These are phyloP conservation scores for Trichosporon sp. DNA, from an alignment of 1,284 basidiomycete species.

Conservation along the genomic window DNA sequence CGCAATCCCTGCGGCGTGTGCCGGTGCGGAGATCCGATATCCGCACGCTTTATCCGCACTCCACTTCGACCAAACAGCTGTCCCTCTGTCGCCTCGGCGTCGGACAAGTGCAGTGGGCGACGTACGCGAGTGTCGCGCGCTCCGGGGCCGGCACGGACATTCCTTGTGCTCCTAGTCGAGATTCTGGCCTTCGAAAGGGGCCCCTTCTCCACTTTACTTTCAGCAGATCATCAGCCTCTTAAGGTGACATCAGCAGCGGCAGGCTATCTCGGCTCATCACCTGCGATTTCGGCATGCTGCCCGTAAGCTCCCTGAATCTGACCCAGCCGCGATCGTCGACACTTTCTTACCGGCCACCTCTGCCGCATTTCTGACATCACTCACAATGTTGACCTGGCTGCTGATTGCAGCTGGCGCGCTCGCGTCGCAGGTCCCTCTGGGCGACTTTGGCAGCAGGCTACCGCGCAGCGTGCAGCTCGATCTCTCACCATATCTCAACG, in stretches of 20 bases:
- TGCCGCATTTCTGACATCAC: background rate
- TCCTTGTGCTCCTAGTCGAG: background rate
- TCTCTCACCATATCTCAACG: conserved; percentile 8
- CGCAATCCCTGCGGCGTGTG: background rate
- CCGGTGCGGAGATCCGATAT: background rate
- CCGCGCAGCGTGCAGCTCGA: conserved; percentile 23
- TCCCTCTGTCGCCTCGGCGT: background rate
- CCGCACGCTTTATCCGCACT: background rate
- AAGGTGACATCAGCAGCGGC: background rate
- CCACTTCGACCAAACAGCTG: background rate
- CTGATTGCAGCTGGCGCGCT: background rate
- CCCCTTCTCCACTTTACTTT: background rate
- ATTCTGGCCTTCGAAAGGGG: background rate
- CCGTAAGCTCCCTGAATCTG: background rate
- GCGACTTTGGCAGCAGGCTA: background rate
- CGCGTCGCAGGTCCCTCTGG: background rate
- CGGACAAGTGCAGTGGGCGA: background rate
- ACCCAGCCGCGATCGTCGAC: no score
- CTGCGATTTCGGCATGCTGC: background rate
- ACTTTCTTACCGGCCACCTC: no score
- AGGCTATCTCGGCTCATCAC: background rate
- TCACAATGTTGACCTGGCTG: background rate
- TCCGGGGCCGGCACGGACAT: background rate
- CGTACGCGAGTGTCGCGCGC: no score
- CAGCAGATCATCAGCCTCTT: background rate